phyloP scores from a whole-genome alignment of 2,329 filamentous ascomycete species.

The Diplodia scrobiculata region DNA sequence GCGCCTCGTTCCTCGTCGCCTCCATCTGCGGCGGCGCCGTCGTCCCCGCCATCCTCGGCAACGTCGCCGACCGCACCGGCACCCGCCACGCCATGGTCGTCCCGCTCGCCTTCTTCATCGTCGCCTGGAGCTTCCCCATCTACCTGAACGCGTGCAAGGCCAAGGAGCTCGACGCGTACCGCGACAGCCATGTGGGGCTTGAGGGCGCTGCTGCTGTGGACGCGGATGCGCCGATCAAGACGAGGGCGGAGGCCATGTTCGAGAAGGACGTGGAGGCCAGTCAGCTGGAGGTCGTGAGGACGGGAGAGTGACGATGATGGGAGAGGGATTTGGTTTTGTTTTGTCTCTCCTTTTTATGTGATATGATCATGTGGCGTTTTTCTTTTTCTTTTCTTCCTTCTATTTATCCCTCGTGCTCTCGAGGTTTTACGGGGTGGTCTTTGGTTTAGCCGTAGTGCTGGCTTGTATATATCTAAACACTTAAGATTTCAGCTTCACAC shows the following conservation, averaged over 20 bases:
- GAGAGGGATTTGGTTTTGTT: too few species aligned
- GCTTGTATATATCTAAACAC: too few species aligned
- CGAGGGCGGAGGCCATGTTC: neutral
- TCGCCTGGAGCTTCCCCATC: conserved; percentile 44
- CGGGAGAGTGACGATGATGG: neutral
- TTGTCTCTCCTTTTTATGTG: too few species aligned
- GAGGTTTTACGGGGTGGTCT: too few species aligned
- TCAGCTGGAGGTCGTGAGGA: conserved; percentile 19
- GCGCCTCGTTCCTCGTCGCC: conserved; percentile 44
- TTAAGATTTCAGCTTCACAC: too few species aligned
- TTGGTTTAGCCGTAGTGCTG: too few species aligned
- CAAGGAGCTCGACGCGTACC: conserved; percentile 43
- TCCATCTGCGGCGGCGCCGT: conserved; percentile 44
- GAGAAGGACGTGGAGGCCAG: conserved; percentile 25
- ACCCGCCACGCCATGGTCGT: conserved; percentile 44
- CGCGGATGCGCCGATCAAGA: neutral
- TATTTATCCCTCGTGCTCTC: too few species aligned
- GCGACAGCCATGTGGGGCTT: conserved; percentile 39
- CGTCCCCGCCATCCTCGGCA: conserved; percentile 42
- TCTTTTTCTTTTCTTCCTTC: too few species aligned
- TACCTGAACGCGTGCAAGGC: conserved; percentile 43
- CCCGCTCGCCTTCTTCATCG: conserved; percentile 41
- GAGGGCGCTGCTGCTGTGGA: conserved; percentile 30
- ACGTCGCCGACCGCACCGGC: conserved; percentile 41
- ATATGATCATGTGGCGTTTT: too few species aligned